Evolutionary conservation across 352 stramenopile genomes (phyloP).

Genomic region (Globisporangium middletonii): DNA sequence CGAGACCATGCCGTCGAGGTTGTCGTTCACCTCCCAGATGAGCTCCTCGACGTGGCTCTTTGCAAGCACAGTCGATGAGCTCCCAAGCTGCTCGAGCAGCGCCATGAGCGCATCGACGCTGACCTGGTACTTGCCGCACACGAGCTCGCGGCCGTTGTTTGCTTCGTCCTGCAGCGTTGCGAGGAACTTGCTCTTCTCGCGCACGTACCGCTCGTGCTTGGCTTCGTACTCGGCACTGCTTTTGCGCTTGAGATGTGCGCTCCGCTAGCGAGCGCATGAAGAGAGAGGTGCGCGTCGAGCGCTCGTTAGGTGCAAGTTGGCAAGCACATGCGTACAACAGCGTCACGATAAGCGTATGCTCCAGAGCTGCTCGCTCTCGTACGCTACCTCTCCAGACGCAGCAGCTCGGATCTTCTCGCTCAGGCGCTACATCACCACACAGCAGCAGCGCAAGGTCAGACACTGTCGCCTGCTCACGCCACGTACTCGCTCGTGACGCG

Average conservation of each 20-base stretch:
- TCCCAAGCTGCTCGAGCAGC: slow-evolving; percentile 58
- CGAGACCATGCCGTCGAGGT: slow-evolving; percentile 60
- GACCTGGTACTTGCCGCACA: slow-evolving; percentile 48
- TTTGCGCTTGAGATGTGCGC: slow-evolving; percentile 10
- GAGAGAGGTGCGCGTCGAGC: background rate
- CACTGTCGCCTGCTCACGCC: background rate
- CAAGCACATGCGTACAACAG: background rate
- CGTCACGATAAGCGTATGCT: too few species aligned
- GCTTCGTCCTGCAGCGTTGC: slow-evolving; percentile 51
- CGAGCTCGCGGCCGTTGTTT: slow-evolving; percentile 45
- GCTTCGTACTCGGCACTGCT: slow-evolving; percentile 26
- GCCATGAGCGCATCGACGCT: slow-evolving; percentile 32
- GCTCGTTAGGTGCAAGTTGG: background rate
- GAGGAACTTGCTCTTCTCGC: slow-evolving; percentile 38
- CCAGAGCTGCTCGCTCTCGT: background rate
- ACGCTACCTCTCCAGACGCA: slow-evolving; percentile 3
- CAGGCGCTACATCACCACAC: slow-evolving; percentile 24
- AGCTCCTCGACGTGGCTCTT: slow-evolving; percentile 55
- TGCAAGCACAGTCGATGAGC: slow-evolving; percentile 26
- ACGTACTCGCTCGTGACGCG: background rate
- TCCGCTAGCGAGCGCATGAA: too few species aligned
- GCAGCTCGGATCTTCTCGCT: slow-evolving; percentile 26
- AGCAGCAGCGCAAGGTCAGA: background rate
- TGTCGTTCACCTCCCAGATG: slow-evolving; percentile 80
- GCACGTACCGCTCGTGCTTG: slow-evolving; percentile 32